phyloP scores from a whole-genome alignment of 2,329 filamentous ascomycete species.

The Aspergillus intermedius region DNA sequence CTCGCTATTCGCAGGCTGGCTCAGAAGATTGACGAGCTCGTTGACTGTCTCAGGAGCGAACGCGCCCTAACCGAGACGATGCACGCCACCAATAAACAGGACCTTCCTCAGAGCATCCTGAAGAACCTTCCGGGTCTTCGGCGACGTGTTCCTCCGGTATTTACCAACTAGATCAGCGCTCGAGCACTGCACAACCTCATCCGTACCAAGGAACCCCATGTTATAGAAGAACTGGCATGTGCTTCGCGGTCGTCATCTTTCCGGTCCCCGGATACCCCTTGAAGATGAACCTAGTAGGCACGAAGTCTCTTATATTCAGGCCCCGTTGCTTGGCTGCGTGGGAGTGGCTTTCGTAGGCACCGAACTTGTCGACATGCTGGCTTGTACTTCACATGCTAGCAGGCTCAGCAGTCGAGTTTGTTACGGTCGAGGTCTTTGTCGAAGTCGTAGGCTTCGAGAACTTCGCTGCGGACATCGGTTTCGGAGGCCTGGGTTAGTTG shows the following conservation, averaged over 20 bases:
- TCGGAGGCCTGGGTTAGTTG: neutral
- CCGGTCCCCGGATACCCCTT: conserved; percentile 48
- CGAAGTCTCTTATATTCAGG: neutral
- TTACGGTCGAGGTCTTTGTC: neutral
- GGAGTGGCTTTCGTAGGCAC: neutral
- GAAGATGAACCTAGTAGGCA: conserved; percentile 5
- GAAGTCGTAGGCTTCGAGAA: neutral
- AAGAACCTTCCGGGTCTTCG: conserved; percentile 53
- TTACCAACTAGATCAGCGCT: conserved; percentile 60
- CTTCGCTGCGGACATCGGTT: neutral
- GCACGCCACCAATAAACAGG: conserved; percentile 64
- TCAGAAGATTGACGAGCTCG: conserved; percentile 5
- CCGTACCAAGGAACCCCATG: conserved; percentile 57
- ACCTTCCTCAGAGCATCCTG: conserved; percentile 58
- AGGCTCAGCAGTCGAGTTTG: neutral
- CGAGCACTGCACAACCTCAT: conserved; percentile 58
- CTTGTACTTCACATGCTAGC: neutral
- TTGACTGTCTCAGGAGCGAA: conserved; percentile 47
- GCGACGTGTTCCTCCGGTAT: conserved; percentile 61
- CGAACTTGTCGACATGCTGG: neutral
- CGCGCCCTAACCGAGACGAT: conserved; percentile 49
- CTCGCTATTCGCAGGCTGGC: neutral
- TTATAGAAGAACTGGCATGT: conserved; percentile 66
- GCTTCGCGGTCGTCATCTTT: conserved; percentile 62
- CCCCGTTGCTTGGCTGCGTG: neutral